These are phyloP conservation scores for Cutaneotrichosporon arboriforme DNA, from an alignment of 1,284 basidiomycete genomes.

Conservation along the genomic window DNA sequence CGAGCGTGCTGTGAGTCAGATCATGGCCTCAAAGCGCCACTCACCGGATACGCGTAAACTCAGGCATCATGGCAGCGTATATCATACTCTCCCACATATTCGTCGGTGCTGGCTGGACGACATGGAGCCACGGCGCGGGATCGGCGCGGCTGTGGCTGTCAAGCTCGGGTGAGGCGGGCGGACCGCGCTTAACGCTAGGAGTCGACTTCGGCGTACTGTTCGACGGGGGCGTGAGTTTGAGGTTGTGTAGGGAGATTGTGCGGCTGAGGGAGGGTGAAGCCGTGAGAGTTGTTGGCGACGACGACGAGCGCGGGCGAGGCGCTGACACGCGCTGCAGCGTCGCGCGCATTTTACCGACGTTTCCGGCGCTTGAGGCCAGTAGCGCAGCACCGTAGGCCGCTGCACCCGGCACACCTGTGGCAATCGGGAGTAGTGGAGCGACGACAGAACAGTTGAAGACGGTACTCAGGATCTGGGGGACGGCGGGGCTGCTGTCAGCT, in stretches of 20 bases:
- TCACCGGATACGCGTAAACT: slow-evolving; percentile 9
- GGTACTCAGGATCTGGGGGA: slow-evolving; percentile 6
- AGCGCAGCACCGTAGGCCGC: neutral
- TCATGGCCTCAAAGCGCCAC: neutral
- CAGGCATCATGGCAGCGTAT: slow-evolving; percentile 8
- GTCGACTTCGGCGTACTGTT: too few species aligned
- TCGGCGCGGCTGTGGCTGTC: neutral
- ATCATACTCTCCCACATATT: slow-evolving; percentile 9
- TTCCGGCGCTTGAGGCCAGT: neutral
- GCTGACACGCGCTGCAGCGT: neutral
- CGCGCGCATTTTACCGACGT: neutral
- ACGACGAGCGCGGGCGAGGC: neutral
- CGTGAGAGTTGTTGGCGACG: neutral
- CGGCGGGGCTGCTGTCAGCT: neutral
- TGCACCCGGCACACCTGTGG: neutral
- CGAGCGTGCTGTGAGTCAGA: slow-evolving; percentile 4
- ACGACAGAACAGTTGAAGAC: slow-evolving; percentile 6
- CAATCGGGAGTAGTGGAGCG: neutral
- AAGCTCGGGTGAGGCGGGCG: neutral
- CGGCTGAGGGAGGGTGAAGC: too few species aligned
- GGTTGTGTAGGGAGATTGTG: neutral
- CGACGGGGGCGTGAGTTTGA: neutral
- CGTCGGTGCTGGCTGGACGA: neutral
- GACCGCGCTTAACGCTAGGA: too few species aligned
- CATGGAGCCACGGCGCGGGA: neutral